phyloP scores from a whole-genome alignment of 106 monocot species.

The Dactylorhiza incarnata region DNA sequence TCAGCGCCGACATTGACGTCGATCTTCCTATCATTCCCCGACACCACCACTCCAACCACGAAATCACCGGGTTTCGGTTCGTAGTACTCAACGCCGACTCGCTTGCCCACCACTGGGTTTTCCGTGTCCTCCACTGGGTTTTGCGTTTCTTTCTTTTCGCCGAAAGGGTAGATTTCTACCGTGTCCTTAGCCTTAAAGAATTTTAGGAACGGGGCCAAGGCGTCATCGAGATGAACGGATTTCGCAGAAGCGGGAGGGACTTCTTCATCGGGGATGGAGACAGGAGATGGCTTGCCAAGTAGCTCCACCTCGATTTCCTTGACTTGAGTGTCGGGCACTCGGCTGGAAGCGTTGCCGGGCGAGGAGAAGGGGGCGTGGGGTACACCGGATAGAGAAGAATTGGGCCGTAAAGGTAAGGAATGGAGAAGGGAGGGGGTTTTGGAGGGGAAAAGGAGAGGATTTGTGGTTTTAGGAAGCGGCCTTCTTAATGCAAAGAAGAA shows the following conservation, averaged over 20 bases:
- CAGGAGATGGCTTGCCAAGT: slow-evolving; percentile 21
- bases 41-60: slow-evolving; percentile 71
- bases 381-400: neutral
- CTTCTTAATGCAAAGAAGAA: neutral
- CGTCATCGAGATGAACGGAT: slow-evolving; percentile 21
- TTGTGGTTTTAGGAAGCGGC: neutral
- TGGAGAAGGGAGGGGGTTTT: neutral
- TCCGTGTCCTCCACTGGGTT: neutral
- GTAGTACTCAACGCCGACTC: slow-evolving; percentile 43
- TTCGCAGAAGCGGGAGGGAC: slow-evolving; percentile 3
- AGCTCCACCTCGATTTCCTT: slow-evolving; percentile 9
- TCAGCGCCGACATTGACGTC: slow-evolving; percentile 84
- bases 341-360: slow-evolving; percentile 6
- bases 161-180: neutral
- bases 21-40: slow-evolving; percentile 69
- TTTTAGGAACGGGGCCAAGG: slow-evolving; percentile 52
- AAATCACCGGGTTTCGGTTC: slow-evolving; percentile 68
- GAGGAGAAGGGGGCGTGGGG: slow-evolving; percentile 6
- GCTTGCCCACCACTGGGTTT: neutral
- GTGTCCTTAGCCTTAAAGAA: slow-evolving; percentile 30
- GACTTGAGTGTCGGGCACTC: too few relatives aligned
- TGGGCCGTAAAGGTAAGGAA: neutral
- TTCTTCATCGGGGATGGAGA: slow-evolving; percentile 15
- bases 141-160: neutral
- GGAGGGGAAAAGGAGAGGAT: neutral